Evolutionary conservation across 2,329 filamentous ascomycete species (phyloP), one percentile per base, ranked within the genome.

Genomic region (Neopestalotiopsis sp.): DNA sequence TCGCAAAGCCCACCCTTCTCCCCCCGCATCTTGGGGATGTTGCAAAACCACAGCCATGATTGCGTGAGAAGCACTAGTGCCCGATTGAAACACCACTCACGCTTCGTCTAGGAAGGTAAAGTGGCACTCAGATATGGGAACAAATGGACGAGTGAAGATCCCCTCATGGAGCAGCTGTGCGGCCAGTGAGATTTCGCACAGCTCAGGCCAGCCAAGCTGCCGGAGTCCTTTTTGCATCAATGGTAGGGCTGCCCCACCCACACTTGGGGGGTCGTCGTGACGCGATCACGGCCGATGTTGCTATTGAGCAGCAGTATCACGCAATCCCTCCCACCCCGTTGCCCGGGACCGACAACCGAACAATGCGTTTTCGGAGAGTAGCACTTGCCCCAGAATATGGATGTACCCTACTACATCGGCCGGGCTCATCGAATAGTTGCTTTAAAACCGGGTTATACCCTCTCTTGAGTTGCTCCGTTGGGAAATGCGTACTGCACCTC

Each of bases 11-110:
- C 24, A 20, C 45, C 63, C 45, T 34, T 9, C 7, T 13, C 32
- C 14, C 63, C 63, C 63, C 63, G 63, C 63, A 49, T 66, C 32
- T 28, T 13, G 13, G 42, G 14, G 63, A 66, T 57, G 49, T 66
- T 66, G 63, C 49, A 32, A 66, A 38, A 28, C 32, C 45, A 66
- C 34, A 45, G 63, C 63, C 63, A 66, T 56, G 20, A 66, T 66
- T 66, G 63, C 63, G 63, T 66, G 63, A 66, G 63, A 45, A 66
- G 30, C 63, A 66, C 63, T 66, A 66, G 63, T 32, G 40, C 53
- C 49, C 45, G 56, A 66, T 56, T 42, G 45, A 45, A 45, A 34
- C 53, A 24, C n/a, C 28, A 57, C 28, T 57, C 49, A 20, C 42
- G 9, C 63, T 56, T 58, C 13, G n/a, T 57, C 53, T 56, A 57